Evolutionary conservation across 2,329 filamentous ascomycete genomes (phyloP), one percentile per base, ranked within the genome.

Genomic region (Venturia effusa): DNA sequence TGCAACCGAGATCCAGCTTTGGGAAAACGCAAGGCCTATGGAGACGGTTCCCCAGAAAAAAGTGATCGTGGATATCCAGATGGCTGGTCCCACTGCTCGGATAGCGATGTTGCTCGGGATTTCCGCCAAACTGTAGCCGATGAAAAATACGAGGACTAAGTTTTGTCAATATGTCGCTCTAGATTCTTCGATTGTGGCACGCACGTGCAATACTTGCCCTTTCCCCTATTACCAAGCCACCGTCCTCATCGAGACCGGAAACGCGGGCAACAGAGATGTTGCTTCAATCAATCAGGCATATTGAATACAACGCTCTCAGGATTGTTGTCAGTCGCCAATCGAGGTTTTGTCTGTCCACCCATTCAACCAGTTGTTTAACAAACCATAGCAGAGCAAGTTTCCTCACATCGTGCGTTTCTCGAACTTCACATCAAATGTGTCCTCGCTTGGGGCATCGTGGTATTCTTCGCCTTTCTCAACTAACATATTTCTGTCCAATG

Each of bases 251-350:
- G 66, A 69, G 67, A n/a, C 68, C 67, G 48, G 68, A 68, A 48
- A 69, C 63, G 63, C 71, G 70, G 22, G 73, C 74, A 51, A 62
- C 62, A 51, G 66, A 67, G 39, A 69, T 66, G 59, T 68, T 66
- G 43, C 62, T 60, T n/a, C 64, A 61, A 48, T 68, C 67, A 39
- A 68, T 60, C 11, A 67, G 59, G 1, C 64, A 61, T 59, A 67
- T 68, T 11, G 64, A 59, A 51, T 67, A 68, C 60, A 66, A 48
- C 37, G 66, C 66, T 19, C 71, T 69, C 15, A 72, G 67, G 39
- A 72, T 71, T 13, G 71, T 70, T 22, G 72, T 55, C 19, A 72
- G 67, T 48, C 70, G 66, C 48, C 61, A 68, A 41, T 72, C 71
- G 22, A 71, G 68, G 70, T 67, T 74, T 70, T 37, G 22, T 66